These are phyloP conservation scores for Fusarium xyrophilum DNA, from an alignment of 2,329 filamentous ascomycete genomes.

Conservation along the genomic window DNA sequence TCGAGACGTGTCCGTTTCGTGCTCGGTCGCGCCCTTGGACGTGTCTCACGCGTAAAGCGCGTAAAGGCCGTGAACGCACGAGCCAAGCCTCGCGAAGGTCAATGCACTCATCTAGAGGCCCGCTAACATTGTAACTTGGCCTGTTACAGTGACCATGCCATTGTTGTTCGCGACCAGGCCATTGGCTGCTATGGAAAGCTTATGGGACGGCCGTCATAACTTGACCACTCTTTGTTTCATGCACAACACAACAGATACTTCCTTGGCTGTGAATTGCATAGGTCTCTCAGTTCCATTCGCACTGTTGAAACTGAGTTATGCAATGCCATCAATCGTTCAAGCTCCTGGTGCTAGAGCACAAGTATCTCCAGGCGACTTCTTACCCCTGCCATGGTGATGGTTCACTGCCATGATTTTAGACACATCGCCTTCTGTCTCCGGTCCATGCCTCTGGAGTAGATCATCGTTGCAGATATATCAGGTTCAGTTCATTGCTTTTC, in stretches of 20 bases:
- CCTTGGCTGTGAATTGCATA: background rate
- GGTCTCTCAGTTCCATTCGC: background rate
- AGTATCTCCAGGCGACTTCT: background rate
- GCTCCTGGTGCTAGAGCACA: background rate
- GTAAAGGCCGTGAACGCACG: slow-evolving; percentile 36
- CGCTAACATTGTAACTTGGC: background rate
- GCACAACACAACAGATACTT: background rate
- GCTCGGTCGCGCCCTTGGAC: slow-evolving; percentile 46
- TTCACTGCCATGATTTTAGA: background rate
- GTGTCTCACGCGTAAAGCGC: slow-evolving; percentile 41
- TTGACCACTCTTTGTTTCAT: slow-evolving; percentile 15
- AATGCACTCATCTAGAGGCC: slow-evolving; percentile 3
- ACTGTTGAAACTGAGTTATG: background rate
- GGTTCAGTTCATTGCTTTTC: background rate
- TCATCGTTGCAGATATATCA: background rate
- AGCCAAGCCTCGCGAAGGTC: slow-evolving; percentile 14
- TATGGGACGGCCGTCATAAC: slow-evolving; percentile 11
- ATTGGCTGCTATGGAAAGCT: background rate
- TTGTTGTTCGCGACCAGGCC: slow-evolving; percentile 13
- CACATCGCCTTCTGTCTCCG: background rate
- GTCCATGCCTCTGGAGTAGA: background rate
- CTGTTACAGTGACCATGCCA: slow-evolving; percentile 10
- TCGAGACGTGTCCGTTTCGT: slow-evolving; percentile 55
- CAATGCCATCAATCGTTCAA: background rate
- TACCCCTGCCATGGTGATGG: background rate